Base-by-base conservation (phyloP, 164 flowering plant genomes). In the Annona squamosa region DNA sequence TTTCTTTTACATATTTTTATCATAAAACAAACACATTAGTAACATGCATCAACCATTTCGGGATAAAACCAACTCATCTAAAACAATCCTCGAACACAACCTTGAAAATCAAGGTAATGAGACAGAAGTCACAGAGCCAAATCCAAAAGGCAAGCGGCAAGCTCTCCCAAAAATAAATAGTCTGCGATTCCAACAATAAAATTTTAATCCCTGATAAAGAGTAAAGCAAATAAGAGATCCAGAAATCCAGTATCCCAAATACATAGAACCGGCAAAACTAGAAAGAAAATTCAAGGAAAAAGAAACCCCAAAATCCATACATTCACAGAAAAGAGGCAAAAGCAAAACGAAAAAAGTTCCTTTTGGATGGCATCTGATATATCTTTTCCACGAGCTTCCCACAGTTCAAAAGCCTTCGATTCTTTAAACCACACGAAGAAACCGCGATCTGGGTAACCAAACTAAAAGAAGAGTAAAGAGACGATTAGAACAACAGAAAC, bases 341-440 rank as follows among this genome's bases (percentile, higher is more conserved):
- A 37, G 4, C 43, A 52, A 52, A 67, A 17, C 46, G 71, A 76
- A 73, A 73, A 65, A 10, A 63, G 67, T 68, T 74, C 75, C 73
- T 63, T 78, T 81, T 68, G 62, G 71, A 75, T 63, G 65, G 81
- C 78, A 62, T 68, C 79, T 47, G 75, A 78, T 76, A 74, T 67
- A 63, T 81, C 81, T 68, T 81, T 69, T 57, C 64, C 75, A 75
- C 67, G 72, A 70, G 78, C 79, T 74, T 52, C 74, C 76, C 75
- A 71, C 63, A 57, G 76, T 67, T 72, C 79, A 78, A 81, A 81
- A 81, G 70, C 66, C 75, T 26, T 64, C 78, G 74, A 41, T 73
- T 81, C 79, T 76, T 81, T 81, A 81, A 81, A 78, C 73, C 79
- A 78, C 79, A 78, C 73, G 79, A 81, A 78, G 78, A 26, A 81